Evolutionary conservation across 1,284 basidiomycete genomes (phyloP).

Genomic region (Papiliotrema fonsecae): DNA sequence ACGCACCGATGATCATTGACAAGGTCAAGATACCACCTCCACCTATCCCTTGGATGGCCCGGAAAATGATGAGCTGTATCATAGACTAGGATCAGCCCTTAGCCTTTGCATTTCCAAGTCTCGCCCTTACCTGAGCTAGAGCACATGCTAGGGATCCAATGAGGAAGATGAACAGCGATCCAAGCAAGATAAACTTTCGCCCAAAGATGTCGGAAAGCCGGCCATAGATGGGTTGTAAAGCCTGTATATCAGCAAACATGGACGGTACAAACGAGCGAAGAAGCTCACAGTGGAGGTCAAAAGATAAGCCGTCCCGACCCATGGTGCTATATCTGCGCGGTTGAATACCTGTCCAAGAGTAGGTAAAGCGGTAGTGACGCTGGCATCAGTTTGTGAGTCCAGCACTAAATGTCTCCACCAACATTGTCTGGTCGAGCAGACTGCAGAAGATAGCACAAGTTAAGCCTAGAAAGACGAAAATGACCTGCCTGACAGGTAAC

Average conservation of each 20-base stretch:
- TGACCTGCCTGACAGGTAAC: constrained; percentile 61
- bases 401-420: constrained; percentile 29
- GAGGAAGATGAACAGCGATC: constrained; percentile 60
- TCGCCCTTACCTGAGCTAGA: constrained; percentile 17
- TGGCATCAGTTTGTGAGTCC: constrained; percentile 37
- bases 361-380: constrained; percentile 65
- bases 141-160: constrained; percentile 53
- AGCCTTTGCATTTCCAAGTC: too few species aligned
- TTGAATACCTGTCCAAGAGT: constrained; percentile 65
- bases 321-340: constrained; percentile 61
- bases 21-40: constrained; percentile 45
- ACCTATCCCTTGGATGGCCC: constrained; percentile 46
- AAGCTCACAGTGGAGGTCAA: constrained; percentile 32
- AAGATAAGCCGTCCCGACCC: constrained; percentile 54
- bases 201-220: constrained; percentile 74
- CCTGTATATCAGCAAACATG: constrained; percentile 43
- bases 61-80: constrained; percentile 66
- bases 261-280: not conserved
- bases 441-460: constrained; percentile 54
- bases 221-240: constrained; percentile 63
- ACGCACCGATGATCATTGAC: constrained; percentile 37
- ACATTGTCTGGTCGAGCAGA: constrained; percentile 51
- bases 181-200: constrained; percentile 60
- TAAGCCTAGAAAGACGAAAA: constrained; percentile 60
- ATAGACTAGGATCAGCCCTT: constrained; percentile 55